Conservation (phyloP, 2,329 filamentous ascomycete genomes). For the Penicillium hesseltinei region DNA sequence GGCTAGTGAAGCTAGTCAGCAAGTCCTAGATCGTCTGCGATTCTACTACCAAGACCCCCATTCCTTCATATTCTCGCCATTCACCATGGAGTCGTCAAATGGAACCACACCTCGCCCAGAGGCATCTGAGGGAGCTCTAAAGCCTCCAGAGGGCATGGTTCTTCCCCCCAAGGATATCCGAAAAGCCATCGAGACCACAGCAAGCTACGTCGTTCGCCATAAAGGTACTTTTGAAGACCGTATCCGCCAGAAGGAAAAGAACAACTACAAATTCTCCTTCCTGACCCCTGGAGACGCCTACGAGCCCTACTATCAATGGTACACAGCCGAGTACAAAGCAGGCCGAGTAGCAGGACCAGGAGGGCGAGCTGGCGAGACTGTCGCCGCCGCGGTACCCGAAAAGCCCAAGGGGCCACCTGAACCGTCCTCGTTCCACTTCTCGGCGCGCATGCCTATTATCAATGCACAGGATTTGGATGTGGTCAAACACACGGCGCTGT, state of each 20-base stretch:
- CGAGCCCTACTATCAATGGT: constrained; percentile 83
- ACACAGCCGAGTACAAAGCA: constrained; percentile 41
- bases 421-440: constrained; percentile 87
- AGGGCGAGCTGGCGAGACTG: constrained; percentile 66
- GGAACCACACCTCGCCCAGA: constrained; percentile 45
- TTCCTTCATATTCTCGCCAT: constrained; percentile 7
- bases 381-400: constrained; percentile 52
- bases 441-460: constrained; percentile 94
- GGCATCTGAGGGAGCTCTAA: constrained; percentile 66
- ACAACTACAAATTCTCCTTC: constrained; percentile 90
- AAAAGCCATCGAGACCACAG: constrained; percentile 85
- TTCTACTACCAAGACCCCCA: constrained; percentile 6
- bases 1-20: constrained; percentile 10
- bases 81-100: constrained; percentile 42
- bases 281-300: constrained; percentile 78
- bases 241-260: constrained; percentile 78
- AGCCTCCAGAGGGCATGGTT: constrained; percentile 78
- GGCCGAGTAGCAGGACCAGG: constrained; percentile 57
- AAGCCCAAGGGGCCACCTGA: constrained; percentile 80
- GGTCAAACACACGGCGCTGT: constrained; percentile 75
- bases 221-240: constrained; percentile 71
- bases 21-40: background rate
- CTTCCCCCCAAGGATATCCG: constrained; percentile 83
- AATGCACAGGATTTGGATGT: constrained; percentile 85
- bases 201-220: constrained; percentile 78